Conservation (phyloP, 176 grass and related monocot genomes). For the Pharus latifolius region DNA sequence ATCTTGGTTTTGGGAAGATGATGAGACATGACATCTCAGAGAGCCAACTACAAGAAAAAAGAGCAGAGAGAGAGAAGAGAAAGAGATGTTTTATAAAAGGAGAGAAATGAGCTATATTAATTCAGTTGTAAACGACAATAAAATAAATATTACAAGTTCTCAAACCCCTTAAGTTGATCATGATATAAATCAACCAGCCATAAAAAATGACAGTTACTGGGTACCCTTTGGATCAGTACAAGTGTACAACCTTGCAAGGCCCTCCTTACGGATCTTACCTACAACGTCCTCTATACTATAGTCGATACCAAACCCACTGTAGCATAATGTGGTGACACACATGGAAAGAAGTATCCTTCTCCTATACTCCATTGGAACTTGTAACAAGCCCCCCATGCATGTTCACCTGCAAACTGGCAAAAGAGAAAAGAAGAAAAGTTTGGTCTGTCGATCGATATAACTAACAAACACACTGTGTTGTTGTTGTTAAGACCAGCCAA, state of each 20-base stretch:
- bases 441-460: background rate
- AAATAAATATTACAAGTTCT: background rate
- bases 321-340: background rate
- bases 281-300: background rate
- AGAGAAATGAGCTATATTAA: background rate
- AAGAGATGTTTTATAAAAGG: background rate
- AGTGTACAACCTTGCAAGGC: background rate
- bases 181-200: background rate
- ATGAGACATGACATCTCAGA: constrained; percentile 19
- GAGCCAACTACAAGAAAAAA: constrained; percentile 3
- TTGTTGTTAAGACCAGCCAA: background rate
- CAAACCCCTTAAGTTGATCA: background rate
- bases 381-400: background rate
- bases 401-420: background rate
- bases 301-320: background rate
- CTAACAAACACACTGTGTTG: background rate
- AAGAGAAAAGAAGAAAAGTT: background rate
- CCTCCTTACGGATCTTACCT: background rate
- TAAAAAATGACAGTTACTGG: constrained; percentile 18
- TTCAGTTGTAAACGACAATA: background rate
- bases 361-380: background rate
- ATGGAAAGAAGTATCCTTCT: background rate
- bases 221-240: constrained; percentile 9
- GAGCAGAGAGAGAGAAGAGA: background rate
- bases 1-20: constrained; percentile 17